These are phyloP conservation scores for Cryptococcus wingfieldii DNA, from an alignment of 1,284 basidiomycete species.

Conservation along the genomic window DNA sequence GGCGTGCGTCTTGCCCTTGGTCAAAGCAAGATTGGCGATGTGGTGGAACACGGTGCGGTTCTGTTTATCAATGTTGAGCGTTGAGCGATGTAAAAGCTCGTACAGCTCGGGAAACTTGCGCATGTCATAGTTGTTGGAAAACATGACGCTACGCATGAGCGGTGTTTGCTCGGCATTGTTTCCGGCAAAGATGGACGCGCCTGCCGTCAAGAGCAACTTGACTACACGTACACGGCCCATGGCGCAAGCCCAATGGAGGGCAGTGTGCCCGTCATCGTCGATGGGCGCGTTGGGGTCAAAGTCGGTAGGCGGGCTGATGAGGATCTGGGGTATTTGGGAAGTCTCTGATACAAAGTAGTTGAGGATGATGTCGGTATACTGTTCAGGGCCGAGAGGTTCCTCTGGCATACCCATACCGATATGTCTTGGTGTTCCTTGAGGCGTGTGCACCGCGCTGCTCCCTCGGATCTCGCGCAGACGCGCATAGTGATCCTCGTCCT, in stretches of 20 bases:
- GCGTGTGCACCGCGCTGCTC: constrained; percentile 42
- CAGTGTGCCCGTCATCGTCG: constrained; percentile 97
- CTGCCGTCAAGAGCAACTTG: constrained; percentile 87
- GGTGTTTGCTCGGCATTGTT: constrained; percentile 97
- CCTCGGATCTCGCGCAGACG: constrained; percentile 36
- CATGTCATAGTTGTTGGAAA: constrained; percentile 98
- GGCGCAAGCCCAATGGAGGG: constrained; percentile 97
- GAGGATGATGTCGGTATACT: constrained; percentile 90
- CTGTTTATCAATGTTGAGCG: constrained; percentile 96
- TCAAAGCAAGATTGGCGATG: constrained; percentile 96
- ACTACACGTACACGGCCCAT: constrained; percentile 98
- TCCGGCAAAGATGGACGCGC: constrained; percentile 94
- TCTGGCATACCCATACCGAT: constrained; percentile 21
- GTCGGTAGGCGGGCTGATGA: constrained; percentile 83
- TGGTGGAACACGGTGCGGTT: constrained; percentile 99
- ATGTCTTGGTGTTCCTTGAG: constrained; percentile 24
- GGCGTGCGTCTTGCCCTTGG: constrained; percentile 95
- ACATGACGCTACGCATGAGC: constrained; percentile 99
- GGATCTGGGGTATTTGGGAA: constrained; percentile 81
- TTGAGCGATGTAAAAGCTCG: constrained; percentile 92
- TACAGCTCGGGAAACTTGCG: constrained; percentile 98
- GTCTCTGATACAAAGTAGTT: constrained; percentile 99
- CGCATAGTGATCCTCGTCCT: constrained; percentile 39
- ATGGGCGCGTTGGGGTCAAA: constrained; percentile 96
- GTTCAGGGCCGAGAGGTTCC: constrained; percentile 45